A percentile compares a stretch with the other conserved stretches of the same genome.
Evolutionary conservation across 2,329 filamentous ascomycete species (phyloP).

Genomic region (Neoascochyta sp.): DNA sequence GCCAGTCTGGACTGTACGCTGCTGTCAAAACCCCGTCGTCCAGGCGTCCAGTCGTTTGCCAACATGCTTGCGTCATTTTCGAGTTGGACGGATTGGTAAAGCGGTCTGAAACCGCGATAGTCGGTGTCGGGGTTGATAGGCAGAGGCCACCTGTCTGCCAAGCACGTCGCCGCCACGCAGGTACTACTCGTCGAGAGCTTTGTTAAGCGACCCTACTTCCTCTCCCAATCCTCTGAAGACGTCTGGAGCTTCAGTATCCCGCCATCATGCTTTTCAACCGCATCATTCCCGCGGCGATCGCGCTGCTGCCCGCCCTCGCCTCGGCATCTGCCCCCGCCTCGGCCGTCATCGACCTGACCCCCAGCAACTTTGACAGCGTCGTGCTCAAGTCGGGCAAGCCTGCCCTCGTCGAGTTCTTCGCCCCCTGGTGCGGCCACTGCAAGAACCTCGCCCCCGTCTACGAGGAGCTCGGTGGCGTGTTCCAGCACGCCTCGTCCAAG

Average conservation of each 20-base stretch:
- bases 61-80: no score
- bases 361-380: slow-evolving; percentile 85
- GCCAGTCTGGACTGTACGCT: no score
- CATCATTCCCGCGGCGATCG: slow-evolving; percentile 30
- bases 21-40: no score
- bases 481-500: slow-evolving; percentile 68
- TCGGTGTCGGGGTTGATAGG: no score
- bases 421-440: slow-evolving; percentile 99
- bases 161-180: no score
- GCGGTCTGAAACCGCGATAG: no score
- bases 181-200: no score
- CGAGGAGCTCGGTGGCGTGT: slow-evolving; percentile 77
- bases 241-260: slow-evolving; percentile 12
- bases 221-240: no score
- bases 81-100: no score
- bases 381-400: slow-evolving; percentile 91
- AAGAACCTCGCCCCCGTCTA: slow-evolving; percentile 94
- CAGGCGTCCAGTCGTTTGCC: no score
- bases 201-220: no score
- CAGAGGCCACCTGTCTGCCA: no score
- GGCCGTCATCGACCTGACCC: slow-evolving; percentile 83
- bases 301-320: slow-evolving; percentile 31
- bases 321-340: slow-evolving; percentile 72
- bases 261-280: slow-evolving; percentile 32
- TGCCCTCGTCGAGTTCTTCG: slow-evolving; percentile 95